phyloP scores from a whole-genome alignment of 1,284 basidiomycete species.

The Cryptococcus hybrid region DNA sequence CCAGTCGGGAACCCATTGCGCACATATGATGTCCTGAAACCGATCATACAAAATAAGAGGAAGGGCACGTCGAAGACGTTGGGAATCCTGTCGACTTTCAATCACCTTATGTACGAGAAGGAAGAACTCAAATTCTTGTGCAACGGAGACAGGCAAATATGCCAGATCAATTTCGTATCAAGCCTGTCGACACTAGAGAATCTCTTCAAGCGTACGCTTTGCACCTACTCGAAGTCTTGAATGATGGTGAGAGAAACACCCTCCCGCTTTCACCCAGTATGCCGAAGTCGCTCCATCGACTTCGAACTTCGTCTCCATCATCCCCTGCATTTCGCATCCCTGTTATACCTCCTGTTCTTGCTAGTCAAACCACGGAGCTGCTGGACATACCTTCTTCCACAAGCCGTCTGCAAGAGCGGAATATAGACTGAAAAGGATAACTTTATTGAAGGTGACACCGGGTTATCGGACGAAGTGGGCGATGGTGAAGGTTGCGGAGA shows the following conservation, averaged over 20 bases:
- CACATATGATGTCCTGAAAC: slow-evolving; percentile 45
- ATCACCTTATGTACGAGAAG: background rate
- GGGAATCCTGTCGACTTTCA: background rate
- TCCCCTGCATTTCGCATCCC: background rate
- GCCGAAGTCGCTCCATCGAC: background rate
- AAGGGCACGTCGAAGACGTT: slow-evolving; percentile 26
- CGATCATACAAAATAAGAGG: slow-evolving; percentile 49
- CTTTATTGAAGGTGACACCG: slow-evolving; percentile 37
- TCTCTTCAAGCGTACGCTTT: slow-evolving; percentile 32
- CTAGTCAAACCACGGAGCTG: background rate
- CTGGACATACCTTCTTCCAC: slow-evolving; percentile 3
- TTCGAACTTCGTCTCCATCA: slow-evolving; percentile 4
- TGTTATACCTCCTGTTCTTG: background rate
- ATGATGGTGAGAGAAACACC: background rate
- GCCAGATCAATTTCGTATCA: slow-evolving; percentile 7
- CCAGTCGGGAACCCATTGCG: slow-evolving; percentile 23
- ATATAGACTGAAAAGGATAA: slow-evolving; percentile 19
- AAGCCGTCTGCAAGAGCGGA: background rate
- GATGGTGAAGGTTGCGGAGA: slow-evolving; percentile 72
- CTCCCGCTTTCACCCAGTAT: slow-evolving; percentile 16
- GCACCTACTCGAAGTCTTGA: slow-evolving; percentile 30
- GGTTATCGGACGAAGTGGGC: slow-evolving; percentile 51
- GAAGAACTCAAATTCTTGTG: background rate
- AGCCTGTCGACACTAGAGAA: slow-evolving; percentile 15
- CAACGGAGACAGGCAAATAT: slow-evolving; percentile 7